These are phyloP conservation scores for Suillus subluteus DNA, from an alignment of 768 basidiomycete species.

Conservation along the genomic window DNA sequence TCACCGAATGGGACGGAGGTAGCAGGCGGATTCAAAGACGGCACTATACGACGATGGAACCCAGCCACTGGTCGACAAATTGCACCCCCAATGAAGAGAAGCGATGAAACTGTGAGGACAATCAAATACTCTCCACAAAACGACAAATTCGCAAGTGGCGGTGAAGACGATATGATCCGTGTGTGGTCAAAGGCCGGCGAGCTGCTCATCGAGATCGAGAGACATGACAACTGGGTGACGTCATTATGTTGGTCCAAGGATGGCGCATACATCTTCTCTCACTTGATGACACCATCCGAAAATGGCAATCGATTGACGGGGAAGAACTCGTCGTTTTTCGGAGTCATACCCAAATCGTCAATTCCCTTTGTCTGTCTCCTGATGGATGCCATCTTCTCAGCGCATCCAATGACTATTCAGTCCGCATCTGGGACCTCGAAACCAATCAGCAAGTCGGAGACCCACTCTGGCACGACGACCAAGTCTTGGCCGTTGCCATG, in stretches of 20 bases:
- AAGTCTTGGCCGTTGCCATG: conserved; percentile 75
- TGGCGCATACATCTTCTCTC: not conserved
- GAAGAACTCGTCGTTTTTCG: not conserved
- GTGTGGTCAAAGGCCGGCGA: not conserved
- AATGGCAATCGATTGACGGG: not conserved
- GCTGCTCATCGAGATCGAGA: not conserved
- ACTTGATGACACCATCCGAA: not conserved
- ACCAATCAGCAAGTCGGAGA: conserved; percentile 23
- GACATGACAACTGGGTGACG: not conserved
- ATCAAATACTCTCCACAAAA: conserved; percentile 1
- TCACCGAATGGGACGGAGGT: conserved; percentile 19
- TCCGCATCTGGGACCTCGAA: conserved; percentile 5
- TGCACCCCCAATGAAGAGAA: not conserved
- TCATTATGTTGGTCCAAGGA: conserved; percentile 7
- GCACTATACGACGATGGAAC: conserved; percentile 19
- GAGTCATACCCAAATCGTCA: not conserved
- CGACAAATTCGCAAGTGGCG: not conserved
- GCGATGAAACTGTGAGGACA: not conserved
- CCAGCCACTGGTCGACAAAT: conserved; percentile 1
- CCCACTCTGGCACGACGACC: conserved; percentile 74
- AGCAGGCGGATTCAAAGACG: conserved; percentile 14
- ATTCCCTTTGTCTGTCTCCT: not conserved
- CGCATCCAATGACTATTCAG: not conserved
- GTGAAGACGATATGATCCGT: not conserved
- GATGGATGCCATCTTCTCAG: not conserved